phyloP scores from a whole-genome alignment of 1,284 basidiomycete genomes.

The Amylostereum chailletii region DNA sequence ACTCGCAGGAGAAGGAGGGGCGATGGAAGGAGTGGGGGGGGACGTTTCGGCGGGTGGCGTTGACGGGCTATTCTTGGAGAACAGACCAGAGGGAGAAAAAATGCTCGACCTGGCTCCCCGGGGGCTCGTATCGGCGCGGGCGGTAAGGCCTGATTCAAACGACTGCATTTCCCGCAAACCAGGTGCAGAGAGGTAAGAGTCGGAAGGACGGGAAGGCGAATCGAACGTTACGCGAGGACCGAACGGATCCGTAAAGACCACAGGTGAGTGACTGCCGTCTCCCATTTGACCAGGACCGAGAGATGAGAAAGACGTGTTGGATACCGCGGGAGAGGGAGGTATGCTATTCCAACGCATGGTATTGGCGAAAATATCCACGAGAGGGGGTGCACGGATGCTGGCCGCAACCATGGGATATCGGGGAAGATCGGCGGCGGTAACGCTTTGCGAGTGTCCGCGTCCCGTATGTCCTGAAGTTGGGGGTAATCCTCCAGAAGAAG shows the following conservation, averaged over 20 bases:
- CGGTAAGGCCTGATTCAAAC: conserved; percentile 71
- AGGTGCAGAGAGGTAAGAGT: conserved; percentile 31
- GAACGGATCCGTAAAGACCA: conserved; percentile 47
- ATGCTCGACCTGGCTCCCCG: conserved; percentile 14
- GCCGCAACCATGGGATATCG: conserved; percentile 18
- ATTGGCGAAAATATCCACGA: conserved; percentile 54
- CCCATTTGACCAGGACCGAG: conserved; percentile 13
- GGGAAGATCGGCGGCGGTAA: conserved; percentile 60
- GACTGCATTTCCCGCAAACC: conserved; percentile 70
- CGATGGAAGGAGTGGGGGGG: neutral
- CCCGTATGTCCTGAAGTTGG: conserved; percentile 30
- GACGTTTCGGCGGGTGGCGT: neutral
- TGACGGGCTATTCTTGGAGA: neutral
- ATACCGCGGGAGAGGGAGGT: conserved; percentile 27
- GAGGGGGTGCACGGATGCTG: conserved; percentile 12
- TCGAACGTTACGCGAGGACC: conserved; percentile 55
- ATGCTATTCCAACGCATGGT: conserved; percentile 50
- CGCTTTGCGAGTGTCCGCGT: conserved; percentile 68
- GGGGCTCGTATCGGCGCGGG: conserved; percentile 32
- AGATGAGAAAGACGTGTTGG: conserved; percentile 22
- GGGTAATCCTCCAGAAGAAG: neutral
- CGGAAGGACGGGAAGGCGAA: conserved; percentile 38
- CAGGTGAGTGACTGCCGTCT: conserved; percentile 11
- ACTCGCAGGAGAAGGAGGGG: neutral
- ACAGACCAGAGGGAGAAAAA: conserved; percentile 1